Evolutionary conservation across 179 eudicot species (phyloP), one percentile per base, ranked within the genome.

Genomic region (Silene noctiflora): DNA sequence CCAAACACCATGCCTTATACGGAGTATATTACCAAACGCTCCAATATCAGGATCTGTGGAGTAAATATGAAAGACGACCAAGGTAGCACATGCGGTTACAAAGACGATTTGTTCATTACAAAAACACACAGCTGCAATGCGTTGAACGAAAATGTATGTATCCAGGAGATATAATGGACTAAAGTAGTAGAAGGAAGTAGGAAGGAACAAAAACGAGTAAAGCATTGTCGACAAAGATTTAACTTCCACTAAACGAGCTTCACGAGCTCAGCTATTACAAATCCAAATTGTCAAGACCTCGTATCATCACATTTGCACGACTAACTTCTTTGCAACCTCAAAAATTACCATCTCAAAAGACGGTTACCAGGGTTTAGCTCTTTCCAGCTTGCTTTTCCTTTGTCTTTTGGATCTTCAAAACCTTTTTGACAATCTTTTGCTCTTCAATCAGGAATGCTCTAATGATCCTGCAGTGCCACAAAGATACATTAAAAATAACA

Each of bases 391-490:
- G 83, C 86, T 91, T 91, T 72, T 87, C 94, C 80, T 91, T 89
- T 75, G 92, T 62, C 83, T 91, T 92, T 78, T 91, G 96, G 80
- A 92, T 92, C 88, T 92, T 92, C 91, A 92, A 75, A 25, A 92
- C 96, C 88, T 92, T 92, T 85, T 92, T 90, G 78, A 92, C 97
- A 60, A 92, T 91, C 96, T 91, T 92, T 65, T 92, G 97, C 81
- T 91, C 96, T 76, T 92, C 97, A 2, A 92, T 88, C 6, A 92
- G 86, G 80, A 92, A 91, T 51, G 96, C 97, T 79, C 97, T 82
- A 2, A 92, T 85, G 80, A 92, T 92, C 87, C 97, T 91, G 76
- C 61, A 76, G 69, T 22, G 51, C 11, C 61, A 17, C 16, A 21
- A 10, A 2, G 20, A 16, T 60, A 11, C 55, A 33, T 31, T 27